Evolutionary conservation across 805 yeast species (phyloP).

Genomic region (Ogataea ramenticola): DNA sequence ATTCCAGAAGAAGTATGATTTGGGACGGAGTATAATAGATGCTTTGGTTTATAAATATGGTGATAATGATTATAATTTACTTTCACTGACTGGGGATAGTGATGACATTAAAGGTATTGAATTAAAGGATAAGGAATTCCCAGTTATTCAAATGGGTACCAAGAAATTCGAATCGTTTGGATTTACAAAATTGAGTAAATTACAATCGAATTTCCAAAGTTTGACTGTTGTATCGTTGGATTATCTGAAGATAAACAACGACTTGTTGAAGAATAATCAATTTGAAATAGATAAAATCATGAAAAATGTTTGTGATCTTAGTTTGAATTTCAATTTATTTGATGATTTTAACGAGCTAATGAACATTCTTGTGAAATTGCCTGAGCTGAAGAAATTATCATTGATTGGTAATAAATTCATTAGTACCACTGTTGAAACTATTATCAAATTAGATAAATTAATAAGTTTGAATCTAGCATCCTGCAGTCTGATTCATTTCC

Average conservation of each 20-base stretch:
- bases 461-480: constrained; percentile 14
- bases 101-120: constrained; percentile 8
- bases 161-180: constrained; percentile 62
- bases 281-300: constrained; percentile 8
- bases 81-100: not conserved
- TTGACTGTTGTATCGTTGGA: constrained; percentile 47
- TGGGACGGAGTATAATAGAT: constrained; percentile 27
- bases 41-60: constrained; percentile 49
- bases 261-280: too few species aligned
- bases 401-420: constrained; percentile 48
- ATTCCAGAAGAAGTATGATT: constrained; percentile 22
- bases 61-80: constrained; percentile 16
- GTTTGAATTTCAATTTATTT: constrained; percentile 56
- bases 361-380: constrained; percentile 28
- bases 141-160: constrained; percentile 38
- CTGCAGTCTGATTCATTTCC: constrained; percentile 3
- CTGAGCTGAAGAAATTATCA: constrained; percentile 33
- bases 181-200: constrained; percentile 44
- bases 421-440: not conserved
- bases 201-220: constrained; percentile 38
- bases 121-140: constrained; percentile 7
- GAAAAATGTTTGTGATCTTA: constrained; percentile 32
- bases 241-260: constrained; percentile 27
- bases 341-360: constrained; percentile 31
- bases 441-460: not conserved